Base-by-base conservation (phyloP, 1,284 basidiomycete species). In the Mycena sp. region DNA sequence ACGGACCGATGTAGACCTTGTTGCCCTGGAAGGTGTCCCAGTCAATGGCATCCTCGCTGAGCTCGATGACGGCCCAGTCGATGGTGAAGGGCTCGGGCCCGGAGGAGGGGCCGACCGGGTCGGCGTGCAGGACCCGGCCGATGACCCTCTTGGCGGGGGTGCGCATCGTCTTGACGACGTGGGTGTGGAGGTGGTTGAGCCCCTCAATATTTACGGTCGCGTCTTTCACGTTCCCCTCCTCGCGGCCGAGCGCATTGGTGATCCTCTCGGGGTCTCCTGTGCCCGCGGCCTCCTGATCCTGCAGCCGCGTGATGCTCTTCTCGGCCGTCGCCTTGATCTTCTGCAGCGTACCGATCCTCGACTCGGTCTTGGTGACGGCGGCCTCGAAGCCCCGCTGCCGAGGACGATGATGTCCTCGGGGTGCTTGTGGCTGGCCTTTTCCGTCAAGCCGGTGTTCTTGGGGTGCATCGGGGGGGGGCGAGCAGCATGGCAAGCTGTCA, bases 331-430 rank as follows among this genome's bases (percentile, higher is more conserved):
- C 48, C 68, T 79, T 74, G 54, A 66, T 67, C 56, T 12, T 46
- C 23, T 45, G 14, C 32, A 29, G 68, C 73, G 68, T 57, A 64
- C 67, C 69, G 64, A 80, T 78, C 45, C 54, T 58, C 51, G n/a
- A 49, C 76, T 72, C 75, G 58, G 80, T 74, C 62, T 48, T 60
- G 48, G 62, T 67, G 64, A 75, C 40, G 55, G 77, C 72, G 55
- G 74, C 69, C 37, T 63, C 52, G 70, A 71, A 80, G 51, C 61
- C 71, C 54, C 17, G 60, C 64, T 10, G 41, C 79, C 79, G 66
- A 78, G 77, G 26, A 65, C 71, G 63, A 80, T 61, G 65, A 81
- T 68, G 45, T 79, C 69, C 73, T 80, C 74, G 56, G 70, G 76
- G 61, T 65, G 46, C 65, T 73, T 71, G 68, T 69, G 72, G 10